Conservation (phyloP, 192 early-diverging fungal genomes). For the Coemansia brasiliensis region DNA sequence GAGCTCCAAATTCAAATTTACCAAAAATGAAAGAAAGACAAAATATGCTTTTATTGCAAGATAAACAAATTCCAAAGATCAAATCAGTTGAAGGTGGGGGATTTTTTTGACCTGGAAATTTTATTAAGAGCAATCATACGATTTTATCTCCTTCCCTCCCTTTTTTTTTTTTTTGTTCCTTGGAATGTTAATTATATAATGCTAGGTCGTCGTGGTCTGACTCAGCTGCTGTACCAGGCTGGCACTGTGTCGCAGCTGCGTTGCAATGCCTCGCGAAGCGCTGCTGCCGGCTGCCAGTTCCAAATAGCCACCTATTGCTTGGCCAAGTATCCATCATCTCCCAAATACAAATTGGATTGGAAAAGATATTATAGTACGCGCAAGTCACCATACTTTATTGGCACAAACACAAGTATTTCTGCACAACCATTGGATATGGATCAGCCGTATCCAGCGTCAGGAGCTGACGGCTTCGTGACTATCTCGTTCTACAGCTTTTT, state of each 20-base stretch:
- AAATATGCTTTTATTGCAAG: neutral
- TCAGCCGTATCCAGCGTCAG: slow-evolving; percentile 32
- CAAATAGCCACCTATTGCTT: too few relatives aligned
- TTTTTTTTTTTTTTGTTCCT: neutral
- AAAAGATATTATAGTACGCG: neutral
- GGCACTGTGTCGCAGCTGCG: too few relatives aligned
- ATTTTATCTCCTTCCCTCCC: too few relatives aligned
- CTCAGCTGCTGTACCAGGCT: too few relatives aligned
- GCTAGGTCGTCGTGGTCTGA: too few relatives aligned
- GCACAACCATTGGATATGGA: slow-evolving; percentile 36
- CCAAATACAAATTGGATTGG: neutral
- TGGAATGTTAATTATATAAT: neutral
- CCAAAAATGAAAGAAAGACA: neutral
- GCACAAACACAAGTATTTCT: neutral
- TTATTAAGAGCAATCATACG: too few relatives aligned
- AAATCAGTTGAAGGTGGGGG: too few relatives aligned
- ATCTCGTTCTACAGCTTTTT: slow-evolving; percentile 54
- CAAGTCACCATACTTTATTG: neutral
- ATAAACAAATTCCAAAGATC: too few relatives aligned
- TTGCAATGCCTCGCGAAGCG: too few relatives aligned
- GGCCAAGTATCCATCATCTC: too few relatives aligned
- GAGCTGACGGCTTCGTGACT: slow-evolving; percentile 34
- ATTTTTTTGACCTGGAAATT: too few relatives aligned
- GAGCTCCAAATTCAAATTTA: neutral
- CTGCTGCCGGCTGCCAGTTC: too few relatives aligned